Percentiles rank a stretch among this genome's conserved stretches.
Evolutionary conservation across 257 asterid genomes (phyloP).

Genomic region (Forsythia viridissima): DNA sequence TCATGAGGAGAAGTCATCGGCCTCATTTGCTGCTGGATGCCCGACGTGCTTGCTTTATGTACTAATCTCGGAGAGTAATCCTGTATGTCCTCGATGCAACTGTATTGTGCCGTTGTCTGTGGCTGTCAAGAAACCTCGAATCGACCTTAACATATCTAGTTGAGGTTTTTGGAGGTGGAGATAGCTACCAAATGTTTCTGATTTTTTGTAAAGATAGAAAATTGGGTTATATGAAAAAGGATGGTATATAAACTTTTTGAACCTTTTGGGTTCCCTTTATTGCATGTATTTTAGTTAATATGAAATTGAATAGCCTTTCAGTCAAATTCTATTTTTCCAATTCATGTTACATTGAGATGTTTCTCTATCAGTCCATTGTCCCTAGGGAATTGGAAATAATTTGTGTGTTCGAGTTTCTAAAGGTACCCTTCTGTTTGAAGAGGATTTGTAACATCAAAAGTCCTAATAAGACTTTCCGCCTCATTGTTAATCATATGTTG

Average conservation of each 20-base stretch:
- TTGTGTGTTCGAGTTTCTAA: background rate
- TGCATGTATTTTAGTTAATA: conserved; percentile 16
- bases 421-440: no score
- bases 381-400: background rate
- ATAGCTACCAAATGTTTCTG: conserved; percentile 14
- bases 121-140: conserved; percentile 55
- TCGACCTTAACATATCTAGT: conserved; percentile 71
- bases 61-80: conserved; percentile 49
- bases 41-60: conserved; percentile 74
- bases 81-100: conserved; percentile 75
- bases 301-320: conserved; percentile 12
- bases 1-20: conserved; percentile 46
- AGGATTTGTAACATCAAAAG: no score
- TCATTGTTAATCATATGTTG: no score
- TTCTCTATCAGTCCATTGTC: background rate
- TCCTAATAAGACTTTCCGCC: no score
- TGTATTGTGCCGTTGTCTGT: conserved; percentile 51
- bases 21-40: conserved; percentile 74
- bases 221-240: conserved; percentile 32
- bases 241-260: conserved; percentile 39
- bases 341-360: background rate
- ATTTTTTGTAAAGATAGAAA: conserved; percentile 53
- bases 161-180: conserved; percentile 27
- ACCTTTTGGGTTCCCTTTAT: conserved; percentile 9
- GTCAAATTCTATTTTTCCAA: background rate